These are phyloP conservation scores for Penicillium sp. DNA, from an alignment of 2,329 filamentous ascomycete genomes.

Conservation along the genomic window DNA sequence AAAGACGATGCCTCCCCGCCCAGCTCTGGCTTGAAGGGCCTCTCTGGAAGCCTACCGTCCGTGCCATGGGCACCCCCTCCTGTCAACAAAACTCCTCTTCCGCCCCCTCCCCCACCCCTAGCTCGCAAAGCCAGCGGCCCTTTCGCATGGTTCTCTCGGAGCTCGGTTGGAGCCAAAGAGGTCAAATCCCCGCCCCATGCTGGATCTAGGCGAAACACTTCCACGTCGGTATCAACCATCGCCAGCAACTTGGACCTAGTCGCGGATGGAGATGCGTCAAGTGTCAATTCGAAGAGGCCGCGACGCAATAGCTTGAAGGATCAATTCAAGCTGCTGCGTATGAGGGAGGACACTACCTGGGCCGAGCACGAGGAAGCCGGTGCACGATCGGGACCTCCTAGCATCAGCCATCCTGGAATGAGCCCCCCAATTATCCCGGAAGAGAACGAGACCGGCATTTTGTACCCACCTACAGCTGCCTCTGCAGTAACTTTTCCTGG, in stretches of 20 bases:
- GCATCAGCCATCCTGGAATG: constrained; percentile 43
- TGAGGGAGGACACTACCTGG: constrained; percentile 70
- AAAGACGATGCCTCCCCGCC: constrained; percentile 35
- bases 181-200: constrained; percentile 56
- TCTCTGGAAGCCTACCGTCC: constrained; percentile 70
- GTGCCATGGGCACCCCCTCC: constrained; percentile 70
- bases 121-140: constrained; percentile 78
- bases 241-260: constrained; percentile 73
- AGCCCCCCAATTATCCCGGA: constrained; percentile 51
- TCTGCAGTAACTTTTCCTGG: constrained; percentile 34
- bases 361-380: constrained; percentile 58
- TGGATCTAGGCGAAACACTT: constrained; percentile 67
- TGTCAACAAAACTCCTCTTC: constrained; percentile 36
- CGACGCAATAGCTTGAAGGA: constrained; percentile 70
- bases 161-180: constrained; percentile 57
- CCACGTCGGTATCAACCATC: constrained; percentile 75
- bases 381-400: constrained; percentile 45
- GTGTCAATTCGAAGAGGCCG: constrained; percentile 48
- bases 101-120: constrained; percentile 42
- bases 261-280: constrained; percentile 55
- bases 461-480: constrained; percentile 24
- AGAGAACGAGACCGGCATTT: constrained; percentile 45
- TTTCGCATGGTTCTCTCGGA: constrained; percentile 82
- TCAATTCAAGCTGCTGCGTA: constrained; percentile 73
- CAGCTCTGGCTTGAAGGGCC: constrained; percentile 51